Conservation (phyloP, 305 asterid species). For the Stenogyne calaminthoides region DNA sequence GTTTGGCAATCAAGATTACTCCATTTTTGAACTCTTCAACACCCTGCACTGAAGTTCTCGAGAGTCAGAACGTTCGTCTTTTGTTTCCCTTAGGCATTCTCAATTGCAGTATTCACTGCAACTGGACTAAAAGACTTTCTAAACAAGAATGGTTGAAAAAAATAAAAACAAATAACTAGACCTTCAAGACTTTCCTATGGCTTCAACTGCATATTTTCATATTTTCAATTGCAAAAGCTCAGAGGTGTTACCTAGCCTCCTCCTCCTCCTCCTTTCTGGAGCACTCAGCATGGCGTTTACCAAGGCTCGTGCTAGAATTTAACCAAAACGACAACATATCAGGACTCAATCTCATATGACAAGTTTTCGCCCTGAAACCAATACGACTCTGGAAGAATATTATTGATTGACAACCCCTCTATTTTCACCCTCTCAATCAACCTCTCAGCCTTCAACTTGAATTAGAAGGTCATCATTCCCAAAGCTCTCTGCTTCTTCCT, state of each 20-base stretch:
- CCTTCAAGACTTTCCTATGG: neutral
- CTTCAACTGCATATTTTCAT: too few relatives aligned
- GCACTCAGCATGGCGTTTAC: neutral
- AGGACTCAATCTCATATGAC: neutral
- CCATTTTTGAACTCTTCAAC: constrained; percentile 37
- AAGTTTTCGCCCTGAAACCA: neutral
- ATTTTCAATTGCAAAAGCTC: too few relatives aligned
- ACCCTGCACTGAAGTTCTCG: constrained; percentile 29
- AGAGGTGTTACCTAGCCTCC: neutral
- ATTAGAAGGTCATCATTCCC: constrained; percentile 21
- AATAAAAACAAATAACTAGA: too few relatives aligned
- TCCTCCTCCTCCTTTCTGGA: too few relatives aligned
- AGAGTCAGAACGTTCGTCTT: too few relatives aligned
- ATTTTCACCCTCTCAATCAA: neutral
- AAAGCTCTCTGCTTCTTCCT: neutral
- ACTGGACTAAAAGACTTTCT: too few relatives aligned
- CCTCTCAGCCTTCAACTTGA: neutral
- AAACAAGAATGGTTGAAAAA: too few relatives aligned
- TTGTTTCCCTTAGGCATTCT: too few relatives aligned
- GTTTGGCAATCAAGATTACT: constrained; percentile 8
- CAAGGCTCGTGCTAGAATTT: neutral
- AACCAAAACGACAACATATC: neutral
- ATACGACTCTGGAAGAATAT: neutral
- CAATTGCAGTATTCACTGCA: too few relatives aligned
- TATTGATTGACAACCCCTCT: neutral